Evolutionary conservation across 257 asterid genomes (phyloP), one percentile per base, ranked within the genome.

Genomic region (Solanum sejunctum): DNA sequence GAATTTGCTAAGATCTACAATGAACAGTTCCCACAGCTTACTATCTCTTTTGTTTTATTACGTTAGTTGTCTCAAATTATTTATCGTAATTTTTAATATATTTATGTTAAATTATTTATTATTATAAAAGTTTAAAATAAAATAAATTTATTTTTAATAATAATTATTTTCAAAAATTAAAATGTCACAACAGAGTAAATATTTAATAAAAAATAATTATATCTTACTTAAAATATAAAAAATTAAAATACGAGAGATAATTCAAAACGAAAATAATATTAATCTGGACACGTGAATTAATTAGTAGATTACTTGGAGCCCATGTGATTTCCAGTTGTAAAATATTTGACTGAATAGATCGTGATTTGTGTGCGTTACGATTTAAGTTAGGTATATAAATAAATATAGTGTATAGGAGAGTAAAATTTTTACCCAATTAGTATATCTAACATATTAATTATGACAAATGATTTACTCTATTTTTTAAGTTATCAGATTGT

Each of bases 281-380:
- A 26, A 11, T 26, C 3, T 0, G 16, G 23, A 78, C 64, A 52
- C 17, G 64, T 78, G 47, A 78, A 52, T 10, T 78, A 52, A 52
- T 52, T 52, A 78, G 17, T 78, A 78, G 15, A 51, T 16, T 51
- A 78, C 60, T 78, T 16, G 82, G 26, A 9, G 7, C 13, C 17
- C 82, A 78, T 78, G 82, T 78, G 82, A 78, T 78, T 32, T 78
- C 64, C 64, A 78, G 47, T 78, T 78, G 82, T 78, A 51, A 52
- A 16, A 15, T 77, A 13, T 75, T 49, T 75, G 15, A 77, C n/a
- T 10, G 21, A 78, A 54, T 77, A 28, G 64, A 77, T 72, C 56
- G 51, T 67, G 77, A 67, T 67, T 32, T 32, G 51, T 67, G 45
- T 61, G 71, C 32, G 47, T 28, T 15, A 66, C 3, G 73, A 66